These are phyloP conservation scores for Chalara sp. DNA, from an alignment of 2,329 filamentous ascomycete species.

Conservation along the genomic window DNA sequence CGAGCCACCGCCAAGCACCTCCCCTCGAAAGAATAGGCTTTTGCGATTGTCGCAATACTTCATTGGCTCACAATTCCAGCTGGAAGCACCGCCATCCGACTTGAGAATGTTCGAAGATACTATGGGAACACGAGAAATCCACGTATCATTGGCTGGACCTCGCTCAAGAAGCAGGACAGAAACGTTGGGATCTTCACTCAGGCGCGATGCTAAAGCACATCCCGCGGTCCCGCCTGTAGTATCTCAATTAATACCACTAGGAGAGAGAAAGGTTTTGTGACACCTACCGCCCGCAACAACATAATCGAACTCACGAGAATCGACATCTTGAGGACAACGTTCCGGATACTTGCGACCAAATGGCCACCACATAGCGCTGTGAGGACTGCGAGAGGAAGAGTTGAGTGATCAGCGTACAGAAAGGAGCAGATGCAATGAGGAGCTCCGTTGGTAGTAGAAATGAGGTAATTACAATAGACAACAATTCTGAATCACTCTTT, in stretches of 20 bases:
- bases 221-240: constrained; percentile 34
- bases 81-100: neutral
- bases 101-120: neutral
- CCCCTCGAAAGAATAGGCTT: neutral
- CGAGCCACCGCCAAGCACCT: constrained; percentile 31
- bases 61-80: constrained; percentile 4
- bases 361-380: constrained; percentile 5
- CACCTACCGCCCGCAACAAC: constrained; percentile 31
- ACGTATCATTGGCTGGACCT: constrained; percentile 16
- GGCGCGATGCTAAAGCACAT: constrained; percentile 32
- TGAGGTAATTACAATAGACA: too few species aligned
- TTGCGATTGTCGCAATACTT: constrained; percentile 1
- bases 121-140: constrained; percentile 1
- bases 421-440: too few species aligned
- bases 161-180: constrained; percentile 34
- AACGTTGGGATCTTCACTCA: constrained; percentile 30
- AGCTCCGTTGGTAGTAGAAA: too few species aligned
- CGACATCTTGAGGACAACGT: neutral
- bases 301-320: constrained; percentile 27
- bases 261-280: neutral
- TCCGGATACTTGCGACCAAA: constrained; percentile 4
- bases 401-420: too few species aligned
- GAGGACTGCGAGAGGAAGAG: too few species aligned
- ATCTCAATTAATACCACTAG: neutral
- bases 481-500: too few species aligned